phyloP scores from a whole-genome alignment of 202 grass and related monocot genomes.

The Sporobolus alterniflorus region DNA sequence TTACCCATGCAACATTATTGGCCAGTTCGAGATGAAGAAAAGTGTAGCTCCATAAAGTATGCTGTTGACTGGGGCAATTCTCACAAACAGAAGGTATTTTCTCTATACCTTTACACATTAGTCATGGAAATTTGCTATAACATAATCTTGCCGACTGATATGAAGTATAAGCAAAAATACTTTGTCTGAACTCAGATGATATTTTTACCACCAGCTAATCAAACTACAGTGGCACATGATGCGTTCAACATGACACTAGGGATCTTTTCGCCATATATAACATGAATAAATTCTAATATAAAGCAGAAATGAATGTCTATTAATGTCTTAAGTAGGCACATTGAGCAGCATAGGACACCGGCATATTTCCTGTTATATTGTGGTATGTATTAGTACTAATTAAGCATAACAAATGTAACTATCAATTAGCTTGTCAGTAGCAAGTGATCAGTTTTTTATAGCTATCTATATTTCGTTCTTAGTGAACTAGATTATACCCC shows the following conservation, averaged over 20 bases:
- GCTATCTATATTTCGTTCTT: background rate
- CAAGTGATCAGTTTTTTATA: slow-evolving; percentile 8
- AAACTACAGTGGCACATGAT: background rate
- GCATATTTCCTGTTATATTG: background rate
- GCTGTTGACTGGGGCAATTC: slow-evolving; percentile 98
- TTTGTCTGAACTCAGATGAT: slow-evolving; percentile 14
- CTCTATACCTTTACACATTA: background rate
- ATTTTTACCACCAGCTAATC: background rate
- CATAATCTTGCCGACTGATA: slow-evolving; percentile 7
- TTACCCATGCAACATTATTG: slow-evolving; percentile 90
- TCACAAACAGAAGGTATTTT: slow-evolving; percentile 63
- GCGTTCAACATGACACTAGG: background rate
- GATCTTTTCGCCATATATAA: background rate
- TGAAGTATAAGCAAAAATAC: slow-evolving; percentile 16
- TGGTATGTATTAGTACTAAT: slow-evolving; percentile 13
- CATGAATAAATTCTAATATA: background rate
- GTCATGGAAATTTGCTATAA: background rate
- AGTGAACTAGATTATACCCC: background rate
- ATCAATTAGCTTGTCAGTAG: background rate
- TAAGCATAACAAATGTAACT: background rate
- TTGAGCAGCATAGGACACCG: background rate
- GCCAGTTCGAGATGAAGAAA: slow-evolving; percentile 65
- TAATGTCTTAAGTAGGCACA: background rate
- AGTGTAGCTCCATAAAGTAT: slow-evolving; percentile 81
- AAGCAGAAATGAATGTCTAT: background rate